A percentile compares a stretch with the other conserved stretches of the same genome.
These are phyloP conservation scores for Solanum ahanhuiri DNA, from an alignment of 257 asterid species.

Conservation along the genomic window DNA sequence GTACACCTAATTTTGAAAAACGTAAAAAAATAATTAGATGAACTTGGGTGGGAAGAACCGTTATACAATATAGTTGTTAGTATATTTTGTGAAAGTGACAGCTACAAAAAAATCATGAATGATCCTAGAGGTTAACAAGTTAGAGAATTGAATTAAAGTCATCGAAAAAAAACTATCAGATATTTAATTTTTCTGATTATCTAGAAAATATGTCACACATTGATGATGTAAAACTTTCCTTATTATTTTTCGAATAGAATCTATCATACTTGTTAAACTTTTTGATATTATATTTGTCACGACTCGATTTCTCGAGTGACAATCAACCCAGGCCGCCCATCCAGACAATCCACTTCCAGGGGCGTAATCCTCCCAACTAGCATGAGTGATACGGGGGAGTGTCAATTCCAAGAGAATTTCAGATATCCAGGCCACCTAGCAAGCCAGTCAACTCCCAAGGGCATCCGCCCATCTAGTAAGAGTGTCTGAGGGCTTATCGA, in stretches of 20 bases:
- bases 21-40: neutral
- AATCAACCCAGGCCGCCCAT: neutral
- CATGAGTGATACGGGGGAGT: neutral
- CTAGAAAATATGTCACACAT: neutral
- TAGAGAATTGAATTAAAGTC: neutral
- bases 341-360: neutral
- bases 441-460: neutral
- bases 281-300: neutral
- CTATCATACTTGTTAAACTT: neutral
- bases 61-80: neutral
- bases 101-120: neutral
- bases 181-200: no score
- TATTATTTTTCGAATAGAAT: neutral
- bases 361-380: neutral
- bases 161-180: no score
- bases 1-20: neutral
- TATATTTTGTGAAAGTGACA: neutral
- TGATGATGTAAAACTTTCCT: neutral
- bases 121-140: neutral
- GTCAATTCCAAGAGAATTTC: neutral
- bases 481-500: neutral
- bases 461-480: neutral
- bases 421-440: neutral
- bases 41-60: neutral
- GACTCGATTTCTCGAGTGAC: neutral